Conservation (phyloP, 352 stramenopile genomes). For the Pythium pectinolyticum region DNA sequence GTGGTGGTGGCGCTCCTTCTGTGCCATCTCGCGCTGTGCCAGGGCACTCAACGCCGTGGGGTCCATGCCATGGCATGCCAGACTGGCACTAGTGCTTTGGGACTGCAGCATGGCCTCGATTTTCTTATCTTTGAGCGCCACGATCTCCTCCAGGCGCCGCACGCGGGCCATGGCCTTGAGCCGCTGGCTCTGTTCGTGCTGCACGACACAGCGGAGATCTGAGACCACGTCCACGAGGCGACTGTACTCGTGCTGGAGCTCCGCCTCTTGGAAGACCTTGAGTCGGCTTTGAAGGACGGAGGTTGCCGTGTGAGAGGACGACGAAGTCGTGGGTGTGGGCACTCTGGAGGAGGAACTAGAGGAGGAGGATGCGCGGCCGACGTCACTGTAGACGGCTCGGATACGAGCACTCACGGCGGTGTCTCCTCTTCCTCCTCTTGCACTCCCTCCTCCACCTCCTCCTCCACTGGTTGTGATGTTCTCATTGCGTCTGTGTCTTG, state of each 20-base stretch:
- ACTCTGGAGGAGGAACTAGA: constrained; percentile 19
- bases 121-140: constrained; percentile 66
- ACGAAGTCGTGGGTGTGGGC: neutral
- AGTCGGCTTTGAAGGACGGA: constrained; percentile 38
- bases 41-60: neutral
- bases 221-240: constrained; percentile 52
- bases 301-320: constrained; percentile 26
- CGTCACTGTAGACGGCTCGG: constrained; percentile 51
- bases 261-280: constrained; percentile 50
- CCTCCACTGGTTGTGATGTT: no score
- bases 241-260: constrained; percentile 65
- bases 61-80: constrained; percentile 11
- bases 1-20: constrained; percentile 52
- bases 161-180: constrained; percentile 50
- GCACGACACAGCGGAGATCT: constrained; percentile 45
- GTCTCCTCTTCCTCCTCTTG: constrained; percentile 17
- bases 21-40: constrained; percentile 40
- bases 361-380: constrained; percentile 19
- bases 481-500: constrained; percentile 34
- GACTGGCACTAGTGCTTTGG: constrained; percentile 27
- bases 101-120: constrained; percentile 57
- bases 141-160: constrained; percentile 61
- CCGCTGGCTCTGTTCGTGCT: constrained; percentile 52
- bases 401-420: constrained; percentile 39
- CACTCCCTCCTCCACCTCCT: constrained; percentile 2